Percentiles rank a stretch among this genome's conserved stretches.
These are phyloP conservation scores for Vigna trinervia DNA, from an alignment of 306 rosid genomes.

Conservation along the genomic window DNA sequence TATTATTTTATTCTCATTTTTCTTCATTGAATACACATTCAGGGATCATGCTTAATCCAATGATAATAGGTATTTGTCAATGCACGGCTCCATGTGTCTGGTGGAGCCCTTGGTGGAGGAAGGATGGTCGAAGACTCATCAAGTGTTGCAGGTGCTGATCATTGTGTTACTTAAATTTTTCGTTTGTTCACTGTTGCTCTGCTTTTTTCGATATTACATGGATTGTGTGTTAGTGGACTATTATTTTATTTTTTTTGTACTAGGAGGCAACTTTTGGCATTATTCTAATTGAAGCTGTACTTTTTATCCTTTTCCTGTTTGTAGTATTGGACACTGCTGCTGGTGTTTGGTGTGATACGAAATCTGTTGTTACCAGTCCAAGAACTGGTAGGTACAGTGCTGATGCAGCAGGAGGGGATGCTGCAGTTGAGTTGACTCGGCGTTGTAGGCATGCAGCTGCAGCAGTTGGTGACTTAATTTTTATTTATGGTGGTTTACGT, in stretches of 20 bases:
- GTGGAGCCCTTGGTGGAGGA: slow-evolving; percentile 99
- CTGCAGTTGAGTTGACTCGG: slow-evolving; percentile 94
- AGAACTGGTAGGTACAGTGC: slow-evolving; percentile 99
- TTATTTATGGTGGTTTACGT: slow-evolving; percentile 96
- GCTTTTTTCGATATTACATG: neutral
- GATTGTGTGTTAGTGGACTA: slow-evolving; percentile 13
- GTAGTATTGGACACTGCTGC: slow-evolving; percentile 99
- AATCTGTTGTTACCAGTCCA: slow-evolving; percentile 94
- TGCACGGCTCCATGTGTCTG: slow-evolving; percentile 99
- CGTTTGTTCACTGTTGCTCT: slow-evolving; percentile 30
- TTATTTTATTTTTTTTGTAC: slow-evolving; percentile 20
- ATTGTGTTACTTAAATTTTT: slow-evolving; percentile 31
- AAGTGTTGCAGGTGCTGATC: slow-evolving; percentile 91
- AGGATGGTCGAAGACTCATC: slow-evolving; percentile 99
- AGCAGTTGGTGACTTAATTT: slow-evolving; percentile 95
- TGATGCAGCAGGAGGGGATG: slow-evolving; percentile 99
- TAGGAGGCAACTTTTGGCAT: slow-evolving; percentile 23
- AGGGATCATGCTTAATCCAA: slow-evolving; percentile 47
- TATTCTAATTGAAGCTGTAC: slow-evolving; percentile 29
- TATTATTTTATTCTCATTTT: slow-evolving; percentile 35
- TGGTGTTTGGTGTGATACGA: slow-evolving; percentile 99
- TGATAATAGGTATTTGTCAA: slow-evolving; percentile 90
- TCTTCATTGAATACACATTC: slow-evolving; percentile 34
- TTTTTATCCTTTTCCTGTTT: slow-evolving; percentile 40
- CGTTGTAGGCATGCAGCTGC: slow-evolving; percentile 99